phyloP scores from a whole-genome alignment of 257 asterid species.

The Gynochthodes officinalis region DNA sequence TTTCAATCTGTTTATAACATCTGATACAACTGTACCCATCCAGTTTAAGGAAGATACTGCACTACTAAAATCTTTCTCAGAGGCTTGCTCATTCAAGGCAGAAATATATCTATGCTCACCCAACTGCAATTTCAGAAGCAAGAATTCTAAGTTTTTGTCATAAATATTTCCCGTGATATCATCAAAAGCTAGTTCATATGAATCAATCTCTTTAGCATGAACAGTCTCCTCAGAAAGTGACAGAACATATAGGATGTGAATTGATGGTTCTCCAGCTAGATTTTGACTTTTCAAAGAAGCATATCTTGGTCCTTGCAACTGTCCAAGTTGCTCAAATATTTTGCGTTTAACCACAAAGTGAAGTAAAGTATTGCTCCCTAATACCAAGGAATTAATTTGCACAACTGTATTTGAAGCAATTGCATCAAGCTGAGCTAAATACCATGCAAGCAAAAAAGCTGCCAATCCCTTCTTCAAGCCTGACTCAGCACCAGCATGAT shows the following conservation, averaged over 20 bases:
- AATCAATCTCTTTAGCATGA: constrained; percentile 35
- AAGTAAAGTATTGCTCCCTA: constrained; percentile 70
- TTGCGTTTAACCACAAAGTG: constrained; percentile 56
- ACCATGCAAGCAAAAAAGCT: constrained; percentile 66
- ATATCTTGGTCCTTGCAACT: constrained; percentile 37
- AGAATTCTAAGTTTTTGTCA: constrained; percentile 44
- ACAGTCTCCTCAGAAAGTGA: constrained; percentile 56
- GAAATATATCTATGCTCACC: constrained; percentile 51
- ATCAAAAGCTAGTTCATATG: constrained; percentile 61
- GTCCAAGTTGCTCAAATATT: constrained; percentile 40
- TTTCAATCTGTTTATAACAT: constrained; percentile 68
- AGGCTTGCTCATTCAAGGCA: constrained; percentile 32
- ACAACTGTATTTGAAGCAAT: constrained; percentile 44
- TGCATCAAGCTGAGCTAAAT: constrained; percentile 60
- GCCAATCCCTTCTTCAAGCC: constrained; percentile 47
- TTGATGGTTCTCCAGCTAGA: constrained; percentile 49
- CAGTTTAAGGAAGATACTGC: constrained; percentile 69
- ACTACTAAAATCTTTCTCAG: constrained; percentile 32
- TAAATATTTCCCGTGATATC: constrained; percentile 26
- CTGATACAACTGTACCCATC: constrained; percentile 87
- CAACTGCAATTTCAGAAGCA: constrained; percentile 63
- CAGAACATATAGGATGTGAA: constrained; percentile 63
- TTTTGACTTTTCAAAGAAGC: constrained; percentile 27
- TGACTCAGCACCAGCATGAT: constrained; percentile 20
- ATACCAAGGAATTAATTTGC: constrained; percentile 50